Conservation (phyloP, 805 yeast species). For the Monosporozyma solicola region DNA sequence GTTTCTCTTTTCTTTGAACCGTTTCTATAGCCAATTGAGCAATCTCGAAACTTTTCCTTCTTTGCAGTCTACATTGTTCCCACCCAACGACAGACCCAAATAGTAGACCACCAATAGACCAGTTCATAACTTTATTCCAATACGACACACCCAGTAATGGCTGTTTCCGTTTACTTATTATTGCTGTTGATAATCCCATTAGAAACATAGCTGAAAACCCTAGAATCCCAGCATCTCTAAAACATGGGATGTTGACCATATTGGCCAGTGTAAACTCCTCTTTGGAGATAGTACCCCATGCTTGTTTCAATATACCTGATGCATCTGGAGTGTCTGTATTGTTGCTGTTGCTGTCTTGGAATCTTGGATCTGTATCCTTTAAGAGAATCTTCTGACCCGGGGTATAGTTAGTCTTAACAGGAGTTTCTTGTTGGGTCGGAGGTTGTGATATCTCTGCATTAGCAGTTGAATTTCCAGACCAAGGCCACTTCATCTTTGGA, state of each 20-base stretch:
- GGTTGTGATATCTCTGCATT: not conserved
- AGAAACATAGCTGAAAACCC: constrained; percentile 66
- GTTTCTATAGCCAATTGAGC: constrained; percentile 60
- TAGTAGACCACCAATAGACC: constrained; percentile 75
- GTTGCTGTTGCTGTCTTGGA: constrained; percentile 20
- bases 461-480: not conserved
- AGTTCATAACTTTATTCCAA: constrained; percentile 50
- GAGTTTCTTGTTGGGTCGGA: not conserved
- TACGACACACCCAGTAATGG: not conserved
- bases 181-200: constrained; percentile 37
- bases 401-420: constrained; percentile 15
- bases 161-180: not conserved
- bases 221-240: constrained; percentile 67
- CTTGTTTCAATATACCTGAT: constrained; percentile 31
- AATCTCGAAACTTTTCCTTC: constrained; percentile 56
- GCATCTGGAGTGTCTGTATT: constrained; percentile 7
- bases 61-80: constrained; percentile 80
- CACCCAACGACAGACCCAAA: constrained; percentile 78
- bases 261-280: constrained; percentile 46
- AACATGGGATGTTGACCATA: constrained; percentile 60
- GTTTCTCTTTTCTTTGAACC: constrained; percentile 30
- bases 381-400: constrained; percentile 31
- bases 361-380: constrained; percentile 35
- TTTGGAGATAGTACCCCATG: constrained; percentile 28
- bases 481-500: not conserved